Conservation (phyloP, 23 red algal genomes). For the Pyropia haitanensis region DNA sequence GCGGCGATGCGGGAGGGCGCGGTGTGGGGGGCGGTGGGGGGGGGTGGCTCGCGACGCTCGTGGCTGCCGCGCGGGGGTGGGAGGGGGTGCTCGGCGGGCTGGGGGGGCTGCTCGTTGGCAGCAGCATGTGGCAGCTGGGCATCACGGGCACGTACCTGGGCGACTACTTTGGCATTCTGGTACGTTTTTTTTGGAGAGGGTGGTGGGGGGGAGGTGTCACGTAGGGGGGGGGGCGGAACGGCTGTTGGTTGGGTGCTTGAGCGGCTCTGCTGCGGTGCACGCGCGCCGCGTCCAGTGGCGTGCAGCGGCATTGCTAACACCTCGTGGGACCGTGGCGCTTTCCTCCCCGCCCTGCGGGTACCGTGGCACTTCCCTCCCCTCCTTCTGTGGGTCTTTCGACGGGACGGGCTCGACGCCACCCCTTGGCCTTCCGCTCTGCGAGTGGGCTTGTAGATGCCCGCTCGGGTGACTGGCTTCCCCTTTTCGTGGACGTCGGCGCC, state of each 20-base stretch:
- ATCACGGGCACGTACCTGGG: slow-evolving; percentile 86
- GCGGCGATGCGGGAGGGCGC: slow-evolving; percentile 43
- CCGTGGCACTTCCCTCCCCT: no score
- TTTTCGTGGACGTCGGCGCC: slow-evolving; percentile 65
- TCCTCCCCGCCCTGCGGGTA: no score
- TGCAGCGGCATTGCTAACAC: no score
- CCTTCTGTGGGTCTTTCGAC: no score
- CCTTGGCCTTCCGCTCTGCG: no score
- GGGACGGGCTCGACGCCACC: background rate
- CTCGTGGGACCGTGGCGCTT: no score
- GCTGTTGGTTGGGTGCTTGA: no score
- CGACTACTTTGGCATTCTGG: slow-evolving; percentile 92
- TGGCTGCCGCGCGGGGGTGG: slow-evolving; percentile 4
- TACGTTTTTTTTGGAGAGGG: slow-evolving; percentile 6
- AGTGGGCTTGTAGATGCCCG: slow-evolving; percentile 14
- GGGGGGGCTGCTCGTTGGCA: slow-evolving; percentile 50
- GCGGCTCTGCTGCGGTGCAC: no score
- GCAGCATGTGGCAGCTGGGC: slow-evolving; percentile 60
- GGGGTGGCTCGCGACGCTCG: background rate
- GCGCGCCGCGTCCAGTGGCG: no score
- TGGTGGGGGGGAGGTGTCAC: no score
- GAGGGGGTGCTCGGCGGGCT: slow-evolving; percentile 3
- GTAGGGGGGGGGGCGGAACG: no score
- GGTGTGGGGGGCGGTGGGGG: slow-evolving; percentile 1
- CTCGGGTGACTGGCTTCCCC: slow-evolving; percentile 74